Base-by-base conservation (phyloP, 257 asterid species). In the Rauvolfia tetraphylla region DNA sequence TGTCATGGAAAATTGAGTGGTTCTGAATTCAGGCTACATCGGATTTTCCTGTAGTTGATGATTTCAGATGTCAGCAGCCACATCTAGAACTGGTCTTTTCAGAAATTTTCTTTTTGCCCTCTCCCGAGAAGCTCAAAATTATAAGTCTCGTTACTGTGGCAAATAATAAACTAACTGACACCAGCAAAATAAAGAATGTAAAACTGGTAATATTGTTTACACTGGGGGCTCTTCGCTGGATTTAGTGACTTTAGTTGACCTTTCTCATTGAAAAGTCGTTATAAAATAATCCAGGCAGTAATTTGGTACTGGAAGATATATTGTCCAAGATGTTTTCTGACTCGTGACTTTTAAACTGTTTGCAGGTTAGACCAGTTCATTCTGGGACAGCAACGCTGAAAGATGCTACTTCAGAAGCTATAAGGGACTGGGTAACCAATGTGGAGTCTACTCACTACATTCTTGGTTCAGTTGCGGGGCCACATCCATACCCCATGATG, bases 381-480 rank as follows among this genome's bases (percentile, higher is more conserved):
- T 88, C 99, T 25, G 98, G 98, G 57, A 95, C 99, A 4, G 99
- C 99, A 59, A 95, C 98, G 0, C 89, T 92, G 80, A 92, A 95
- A 85, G 98, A 95, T 83, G 98, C 98, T 29, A 95, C 98, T 51
- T 95, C 99, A 36, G 97, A 95, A 88, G 99, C 98, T 73, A 92
- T 95, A 69, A 84, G 99, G 75, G 97, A 95, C 79, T 95, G 97
- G 97, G 97, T 95, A 42, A 91, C 98, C 27, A 91, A 95, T 36
- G 98, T 95, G 63, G 99, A 95, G 87, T 70, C 96, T 29, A 95
- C 98, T 77, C 97, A 95, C 74, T 95, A 95, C 88, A 92, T 92
- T 63, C 88, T 92, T 54, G 99, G 98, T 72, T 92, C 99, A 61
- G 96, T 92, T 68, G 98, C 97, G 0, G 98, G 96, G 54, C 98